These are phyloP conservation scores for Kwoniella sp. DNA, from an alignment of 768 basidiomycete genomes.

Conservation along the genomic window DNA sequence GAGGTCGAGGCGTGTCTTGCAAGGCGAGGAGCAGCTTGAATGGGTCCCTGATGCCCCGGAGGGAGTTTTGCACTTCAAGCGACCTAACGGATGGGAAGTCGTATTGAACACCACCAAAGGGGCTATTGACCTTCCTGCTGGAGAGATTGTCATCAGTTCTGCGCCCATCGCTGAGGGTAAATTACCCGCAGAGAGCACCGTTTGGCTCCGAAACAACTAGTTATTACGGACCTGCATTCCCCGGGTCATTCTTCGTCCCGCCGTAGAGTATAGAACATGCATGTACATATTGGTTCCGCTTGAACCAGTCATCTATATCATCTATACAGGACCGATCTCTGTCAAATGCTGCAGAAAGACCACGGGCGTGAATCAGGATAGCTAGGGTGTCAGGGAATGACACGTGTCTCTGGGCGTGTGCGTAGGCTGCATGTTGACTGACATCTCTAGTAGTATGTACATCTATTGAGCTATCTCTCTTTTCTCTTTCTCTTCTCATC, in stretches of 20 bases:
- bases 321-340: too few relatives aligned
- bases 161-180: neutral
- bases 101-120: slow-evolving; percentile 33
- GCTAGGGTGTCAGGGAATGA: too few relatives aligned
- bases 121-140: slow-evolving; percentile 23
- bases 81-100: slow-evolving; percentile 37
- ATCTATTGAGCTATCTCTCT: too few relatives aligned
- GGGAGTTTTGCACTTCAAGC: slow-evolving; percentile 32
- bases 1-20: slow-evolving; percentile 25
- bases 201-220: slow-evolving; percentile 10
- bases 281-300: neutral
- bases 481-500: too few relatives aligned
- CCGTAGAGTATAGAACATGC: neutral
- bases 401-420: too few relatives aligned
- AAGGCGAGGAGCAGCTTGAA: slow-evolving; percentile 32
- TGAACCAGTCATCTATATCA: too few relatives aligned
- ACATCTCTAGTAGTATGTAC: too few relatives aligned
- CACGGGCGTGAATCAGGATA: too few relatives aligned
- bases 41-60: slow-evolving; percentile 29
- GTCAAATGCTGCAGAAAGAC: too few relatives aligned
- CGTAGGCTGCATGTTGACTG: too few relatives aligned
- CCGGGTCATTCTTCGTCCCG: too few relatives aligned
- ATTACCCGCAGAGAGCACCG: slow-evolving; percentile 20
- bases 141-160: slow-evolving; percentile 10
- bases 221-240: neutral